These are phyloP conservation scores for Wallacemonas rigidus DNA, from an alignment of 208 protist genomes.

Conservation along the genomic window DNA sequence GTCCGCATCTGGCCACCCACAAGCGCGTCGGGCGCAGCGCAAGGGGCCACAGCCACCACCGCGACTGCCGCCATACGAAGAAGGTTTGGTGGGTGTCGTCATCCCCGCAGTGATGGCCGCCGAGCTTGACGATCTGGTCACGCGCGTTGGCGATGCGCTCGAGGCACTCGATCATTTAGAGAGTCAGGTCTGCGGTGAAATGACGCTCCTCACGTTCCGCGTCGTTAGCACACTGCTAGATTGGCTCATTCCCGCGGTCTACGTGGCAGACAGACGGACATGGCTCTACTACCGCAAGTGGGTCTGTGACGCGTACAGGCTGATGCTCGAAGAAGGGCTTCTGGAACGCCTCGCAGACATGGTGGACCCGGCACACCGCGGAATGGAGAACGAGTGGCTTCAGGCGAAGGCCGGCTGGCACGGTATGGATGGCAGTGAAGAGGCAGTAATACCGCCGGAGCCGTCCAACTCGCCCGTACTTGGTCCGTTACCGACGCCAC, in stretches of 20 bases:
- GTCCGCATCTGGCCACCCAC: no score
- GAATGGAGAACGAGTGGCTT: neutral
- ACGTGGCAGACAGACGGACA: conserved; percentile 48
- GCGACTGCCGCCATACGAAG: neutral
- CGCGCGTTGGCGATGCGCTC: conserved; percentile 26
- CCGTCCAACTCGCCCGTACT: conserved; percentile 1
- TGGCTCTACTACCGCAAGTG: conserved; percentile 84
- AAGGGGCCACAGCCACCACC: conserved; percentile 9
- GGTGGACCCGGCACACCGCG: conserved; percentile 28
- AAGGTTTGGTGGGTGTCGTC: conserved; percentile 6
- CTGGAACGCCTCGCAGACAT: conserved; percentile 58
- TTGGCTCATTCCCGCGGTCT: conserved; percentile 78
- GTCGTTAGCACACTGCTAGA: conserved; percentile 74
- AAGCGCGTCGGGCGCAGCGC: neutral
- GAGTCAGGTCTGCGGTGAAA: conserved; percentile 68
- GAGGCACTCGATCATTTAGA: conserved; percentile 28
- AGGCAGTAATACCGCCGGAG: conserved; percentile 1
- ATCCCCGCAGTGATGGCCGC: conserved; percentile 28
- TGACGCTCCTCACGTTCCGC: conserved; percentile 75
- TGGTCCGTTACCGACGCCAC: conserved; percentile 3
- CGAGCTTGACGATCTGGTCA: conserved; percentile 35
- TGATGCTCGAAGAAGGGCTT: conserved; percentile 65
- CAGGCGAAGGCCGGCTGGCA: neutral
- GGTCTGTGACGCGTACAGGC: conserved; percentile 78
- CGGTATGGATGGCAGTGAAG: conserved; percentile 3